Base-by-base conservation (phyloP, 2,329 filamentous ascomycete species). In the Penicillium brasilianum region DNA sequence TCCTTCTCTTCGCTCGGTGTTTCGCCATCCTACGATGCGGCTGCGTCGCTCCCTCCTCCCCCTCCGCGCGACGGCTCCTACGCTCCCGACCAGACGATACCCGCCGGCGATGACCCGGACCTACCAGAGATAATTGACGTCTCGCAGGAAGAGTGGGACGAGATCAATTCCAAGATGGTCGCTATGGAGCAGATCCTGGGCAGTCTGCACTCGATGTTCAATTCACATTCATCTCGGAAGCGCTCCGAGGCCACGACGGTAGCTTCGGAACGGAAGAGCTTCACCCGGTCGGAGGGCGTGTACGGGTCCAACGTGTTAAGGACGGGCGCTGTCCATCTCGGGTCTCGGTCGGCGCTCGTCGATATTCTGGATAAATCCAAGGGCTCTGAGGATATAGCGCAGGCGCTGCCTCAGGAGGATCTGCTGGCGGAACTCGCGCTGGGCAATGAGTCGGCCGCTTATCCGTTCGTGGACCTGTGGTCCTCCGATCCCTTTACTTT, bases 401-500 rank as follows among this genome's bases (percentile, higher is more conserved):
- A 84, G 68, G 83, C 84, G 65, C 74, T 86, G 11, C 76, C 86
- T 20, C 83, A 84, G 68, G 85, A 85, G 70, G 85, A 84, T 66
- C 83, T 87, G 63, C 75, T 87, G 14, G 84, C 84, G 0, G 81
- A 87, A 54, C 82, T 87, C 60, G 85, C 84, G 1, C 71, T 87
- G 60, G 85, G 86, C 66, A 87, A 87, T 66, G 84, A 87, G 66
- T 84, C 82, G 41, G 83, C 83, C 2, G 85, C 84, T 20, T 87
- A 87, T 65, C 85, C 85, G 2, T 87, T 87, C 64, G 84, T 87
- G 20, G 85, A 87, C 67, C 76, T 87, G 10, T 87, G 85, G 84
- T 85, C 85, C n/a, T 85, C 84, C 2, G 84, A 87, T 64, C 84
- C 82, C 4, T 84, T 80, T 4, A 79, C 84, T 25, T 78, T 82